Base-by-base conservation (phyloP, 192 early-diverging fungal species). In the Chytriomyces sp. region DNA sequence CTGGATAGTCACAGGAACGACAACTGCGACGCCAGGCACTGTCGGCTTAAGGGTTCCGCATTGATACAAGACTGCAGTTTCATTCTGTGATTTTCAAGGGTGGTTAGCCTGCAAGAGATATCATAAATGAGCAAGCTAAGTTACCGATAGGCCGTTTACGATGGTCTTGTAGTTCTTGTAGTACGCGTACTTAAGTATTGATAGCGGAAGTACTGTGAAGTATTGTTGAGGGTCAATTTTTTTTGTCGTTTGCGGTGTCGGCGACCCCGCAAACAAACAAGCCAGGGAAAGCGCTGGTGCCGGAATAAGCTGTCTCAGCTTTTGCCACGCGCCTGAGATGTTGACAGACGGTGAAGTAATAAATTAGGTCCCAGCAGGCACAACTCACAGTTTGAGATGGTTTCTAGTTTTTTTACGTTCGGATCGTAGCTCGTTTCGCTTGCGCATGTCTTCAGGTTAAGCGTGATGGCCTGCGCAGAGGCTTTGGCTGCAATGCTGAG, bases 111-210 rank as follows among this genome's bases (percentile, higher is more conserved):
- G n/a, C n/a, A n/a, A n/a, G n/a, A n/a, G n/a, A n/a, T n/a, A n/a
- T n/a, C n/a, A n/a, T n/a, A n/a, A n/a, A n/a, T n/a, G n/a, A n/a
- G n/a, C n/a, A n/a, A n/a, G n/a, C n/a, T n/a, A n/a, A n/a, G n/a
- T n/a, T n/a, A n/a, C n/a, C 38, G 36, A 28, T 38, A 78, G 31
- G 26, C 6, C 64, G 77, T 83, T 80, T 41, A 36, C 65, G 38
- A 83, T 64, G 36, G 75, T 72, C 62, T 83, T 83, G 81, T 83
- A 83, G 73, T 70, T 75, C 25, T 83, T 83, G 41, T 52, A 5
- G 73, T 83, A 83, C n/a, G 66, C 73, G 53, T 78, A 70, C 25
- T 25, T 39, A 12, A 77, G 58, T 60, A 62, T 36, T 14, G 75
- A 8, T 5, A 58, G 36, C 72, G 6, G 59, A 74, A 63, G 39